A percentile compares a stretch with the other conserved stretches of the same genome.
Conservation (phyloP, 768 basidiomycete species). For the Trametes coccinea region DNA sequence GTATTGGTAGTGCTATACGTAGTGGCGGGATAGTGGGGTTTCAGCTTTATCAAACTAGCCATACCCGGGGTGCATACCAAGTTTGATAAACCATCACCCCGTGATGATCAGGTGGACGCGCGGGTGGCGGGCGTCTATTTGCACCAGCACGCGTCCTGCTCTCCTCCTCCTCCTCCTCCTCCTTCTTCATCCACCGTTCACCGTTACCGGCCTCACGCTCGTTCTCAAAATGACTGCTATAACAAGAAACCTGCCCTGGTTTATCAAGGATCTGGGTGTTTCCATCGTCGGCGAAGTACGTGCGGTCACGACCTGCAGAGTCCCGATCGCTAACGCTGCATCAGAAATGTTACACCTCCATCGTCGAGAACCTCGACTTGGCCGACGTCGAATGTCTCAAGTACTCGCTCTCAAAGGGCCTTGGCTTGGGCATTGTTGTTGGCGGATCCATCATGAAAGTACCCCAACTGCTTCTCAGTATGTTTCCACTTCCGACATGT, state of each 20-base stretch:
- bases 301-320: slow-evolving; percentile 1
- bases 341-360: slow-evolving; percentile 90
- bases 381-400: slow-evolving; percentile 82
- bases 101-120: not conserved
- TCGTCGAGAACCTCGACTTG: slow-evolving; percentile 84
- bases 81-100: too few species aligned
- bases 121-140: slow-evolving; percentile 1
- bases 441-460: slow-evolving; percentile 96
- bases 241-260: slow-evolving; percentile 83
- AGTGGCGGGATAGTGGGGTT: too few species aligned
- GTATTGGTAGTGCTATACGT: too few species aligned
- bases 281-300: slow-evolving; percentile 80
- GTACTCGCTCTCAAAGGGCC: slow-evolving; percentile 86
- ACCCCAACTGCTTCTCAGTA: slow-evolving; percentile 87
- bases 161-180: not conserved
- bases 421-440: slow-evolving; percentile 90
- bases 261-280: slow-evolving; percentile 78
- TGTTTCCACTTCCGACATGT: slow-evolving; percentile 31
- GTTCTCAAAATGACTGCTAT: slow-evolving; percentile 66
- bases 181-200: not conserved
- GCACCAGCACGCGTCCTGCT: slow-evolving; percentile 8
- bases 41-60: too few species aligned
- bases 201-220: not conserved
- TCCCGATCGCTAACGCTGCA: not conserved
- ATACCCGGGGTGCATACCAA: too few species aligned